Evolutionary conservation across 164 flowering plant species (phyloP).

Genomic region (Buxus sempervirens): DNA sequence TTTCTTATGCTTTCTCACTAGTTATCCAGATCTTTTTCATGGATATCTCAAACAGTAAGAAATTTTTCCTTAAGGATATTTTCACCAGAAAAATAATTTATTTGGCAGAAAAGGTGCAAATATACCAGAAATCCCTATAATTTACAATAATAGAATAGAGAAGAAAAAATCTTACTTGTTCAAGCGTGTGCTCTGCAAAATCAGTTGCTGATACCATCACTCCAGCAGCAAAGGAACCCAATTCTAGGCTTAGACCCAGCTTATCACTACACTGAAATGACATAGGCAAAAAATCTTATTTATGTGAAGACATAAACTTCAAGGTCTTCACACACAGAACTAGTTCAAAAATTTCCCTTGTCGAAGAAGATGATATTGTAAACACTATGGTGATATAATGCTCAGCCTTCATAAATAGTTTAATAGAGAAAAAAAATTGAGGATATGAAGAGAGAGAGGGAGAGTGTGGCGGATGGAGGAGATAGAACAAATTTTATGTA

Average conservation of each 20-base stretch:
- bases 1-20: no score
- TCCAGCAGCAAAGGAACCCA: conserved; percentile 98
- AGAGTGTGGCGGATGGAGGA: no score
- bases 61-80: no score
- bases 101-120: no score
- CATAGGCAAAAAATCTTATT: neutral
- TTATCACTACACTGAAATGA: conserved; percentile 91
- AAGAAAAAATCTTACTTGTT: conserved; percentile 54
- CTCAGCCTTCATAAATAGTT: no score
- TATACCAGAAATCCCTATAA: neutral
- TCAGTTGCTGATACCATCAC: conserved; percentile 98
- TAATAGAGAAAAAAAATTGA: no score
- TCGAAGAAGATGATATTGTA: neutral
- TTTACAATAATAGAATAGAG: neutral
- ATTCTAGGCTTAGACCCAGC: conserved; percentile 92
- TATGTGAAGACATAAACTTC: conserved; percentile 1
- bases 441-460: no score
- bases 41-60: no score
- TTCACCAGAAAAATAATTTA: no score
- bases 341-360: neutral
- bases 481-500: no score
- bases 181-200: conserved; percentile 90
- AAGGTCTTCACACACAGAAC: neutral
- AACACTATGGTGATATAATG: no score
- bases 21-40: no score